A percentile compares a stretch with the other conserved stretches of the same genome.
Conservation (phyloP, 2,329 filamentous ascomycete genomes). For the Hymenoscyphus fraxineus region DNA sequence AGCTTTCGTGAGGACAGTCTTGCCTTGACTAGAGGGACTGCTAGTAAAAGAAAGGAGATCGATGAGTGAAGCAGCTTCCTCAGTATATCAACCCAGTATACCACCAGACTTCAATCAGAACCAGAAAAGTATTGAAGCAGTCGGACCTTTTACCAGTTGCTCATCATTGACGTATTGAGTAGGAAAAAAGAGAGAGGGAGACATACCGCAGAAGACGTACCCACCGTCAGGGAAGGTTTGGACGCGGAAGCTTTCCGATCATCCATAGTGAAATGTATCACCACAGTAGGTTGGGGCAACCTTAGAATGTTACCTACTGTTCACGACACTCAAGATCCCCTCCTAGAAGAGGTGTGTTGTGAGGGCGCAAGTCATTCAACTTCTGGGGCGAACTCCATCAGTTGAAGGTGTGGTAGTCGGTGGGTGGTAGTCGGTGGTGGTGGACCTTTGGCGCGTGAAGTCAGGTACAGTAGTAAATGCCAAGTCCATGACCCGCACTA, state of each 20-base stretch:
- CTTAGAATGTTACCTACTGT: too few relatives aligned
- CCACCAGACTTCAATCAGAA: constrained; percentile 35
- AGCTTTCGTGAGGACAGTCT: constrained; percentile 31
- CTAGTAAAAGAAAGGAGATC: constrained; percentile 17
- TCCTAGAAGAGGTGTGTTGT: too few relatives aligned
- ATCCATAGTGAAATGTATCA: not conserved
- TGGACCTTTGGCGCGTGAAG: too few relatives aligned
- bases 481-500: not conserved
- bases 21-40: constrained; percentile 31
- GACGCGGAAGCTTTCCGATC: not conserved
- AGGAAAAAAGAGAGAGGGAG: constrained; percentile 6
- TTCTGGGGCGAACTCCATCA: too few relatives aligned
- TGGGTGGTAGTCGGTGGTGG: too few relatives aligned
- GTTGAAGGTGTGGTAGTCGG: too few relatives aligned
- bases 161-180: constrained; percentile 46
- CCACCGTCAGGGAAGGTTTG: not conserved
- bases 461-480: too few relatives aligned
- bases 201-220: not conserved
- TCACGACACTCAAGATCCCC: too few relatives aligned
- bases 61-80: constrained; percentile 25
- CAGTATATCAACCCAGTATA: constrained; percentile 15
- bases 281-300: not conserved
- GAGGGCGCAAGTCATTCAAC: too few relatives aligned
- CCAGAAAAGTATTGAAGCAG: constrained; percentile 44
- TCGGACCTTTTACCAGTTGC: constrained; percentile 64